phyloP scores from a whole-genome alignment of 176 grass and related monocot species.

The Bromus sterilis region DNA sequence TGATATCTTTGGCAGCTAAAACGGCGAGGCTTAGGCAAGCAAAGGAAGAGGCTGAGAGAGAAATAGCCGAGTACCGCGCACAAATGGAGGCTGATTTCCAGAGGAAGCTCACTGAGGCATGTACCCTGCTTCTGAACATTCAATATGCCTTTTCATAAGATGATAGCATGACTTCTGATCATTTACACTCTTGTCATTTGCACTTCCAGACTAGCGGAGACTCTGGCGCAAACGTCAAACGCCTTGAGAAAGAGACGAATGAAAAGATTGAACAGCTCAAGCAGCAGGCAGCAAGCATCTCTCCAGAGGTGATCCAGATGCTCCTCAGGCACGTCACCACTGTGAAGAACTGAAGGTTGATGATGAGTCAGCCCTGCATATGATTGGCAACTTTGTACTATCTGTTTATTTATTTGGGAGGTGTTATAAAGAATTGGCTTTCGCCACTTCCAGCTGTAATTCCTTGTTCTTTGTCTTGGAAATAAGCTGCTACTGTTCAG shows the following conservation, averaged over 20 bases:
- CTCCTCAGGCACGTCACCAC: conserved; percentile 79
- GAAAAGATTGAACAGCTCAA: conserved; percentile 53
- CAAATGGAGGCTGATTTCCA: conserved; percentile 79
- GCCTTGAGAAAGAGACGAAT: conserved; percentile 68
- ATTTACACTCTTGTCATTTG: conserved; percentile 3
- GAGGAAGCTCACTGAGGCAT: conserved; percentile 74
- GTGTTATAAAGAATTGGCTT: conserved; percentile 11
- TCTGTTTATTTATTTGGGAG: conserved; percentile 27
- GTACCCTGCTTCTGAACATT: not conserved
- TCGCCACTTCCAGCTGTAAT: conserved; percentile 23
- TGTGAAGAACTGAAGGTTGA: conserved; percentile 53
- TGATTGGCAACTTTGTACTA: conserved; percentile 6
- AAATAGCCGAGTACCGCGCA: conserved; percentile 65
- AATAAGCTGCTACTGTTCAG: conserved; percentile 16
- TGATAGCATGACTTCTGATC: not conserved
- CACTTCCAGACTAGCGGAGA: conserved; percentile 65
- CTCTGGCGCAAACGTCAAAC: conserved; percentile 76
- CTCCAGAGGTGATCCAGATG: conserved; percentile 73
- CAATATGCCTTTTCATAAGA: not conserved
- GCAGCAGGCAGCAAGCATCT: conserved; percentile 44
- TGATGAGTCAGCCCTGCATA: not conserved
- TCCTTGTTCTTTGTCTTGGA: not conserved
- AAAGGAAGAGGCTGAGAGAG: conserved; percentile 86
- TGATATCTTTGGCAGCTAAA: conserved; percentile 47
- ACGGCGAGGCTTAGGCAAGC: conserved; percentile 70